phyloP scores from a whole-genome alignment of 176 grass and related monocot species.

The Oryza brachyantha region DNA sequence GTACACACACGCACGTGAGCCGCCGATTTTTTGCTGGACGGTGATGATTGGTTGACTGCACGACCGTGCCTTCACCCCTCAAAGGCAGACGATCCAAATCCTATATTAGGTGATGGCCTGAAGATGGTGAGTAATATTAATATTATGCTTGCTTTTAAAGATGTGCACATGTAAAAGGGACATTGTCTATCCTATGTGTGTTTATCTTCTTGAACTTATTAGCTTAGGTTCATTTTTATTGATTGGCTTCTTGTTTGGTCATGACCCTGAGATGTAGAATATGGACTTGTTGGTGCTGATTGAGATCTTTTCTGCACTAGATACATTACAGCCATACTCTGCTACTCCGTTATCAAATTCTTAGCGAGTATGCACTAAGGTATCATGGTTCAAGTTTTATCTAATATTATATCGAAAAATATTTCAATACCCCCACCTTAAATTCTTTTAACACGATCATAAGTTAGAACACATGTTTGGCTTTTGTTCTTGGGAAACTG shows the following conservation, averaged over 20 bases:
- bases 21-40: too few relatives aligned
- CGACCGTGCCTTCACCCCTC: too few relatives aligned
- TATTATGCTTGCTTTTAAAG: conserved; percentile 18
- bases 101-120: conserved; percentile 39
- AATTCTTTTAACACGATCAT: not conserved
- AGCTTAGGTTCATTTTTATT: not conserved
- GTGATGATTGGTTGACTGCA: too few relatives aligned
- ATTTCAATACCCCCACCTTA: not conserved
- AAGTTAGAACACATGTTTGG: not conserved
- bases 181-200: not conserved
- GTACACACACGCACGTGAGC: too few relatives aligned
- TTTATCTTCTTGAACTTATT: not conserved
- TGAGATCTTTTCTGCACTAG: not conserved
- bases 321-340: not conserved
- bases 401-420: not conserved
- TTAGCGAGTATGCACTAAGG: too few relatives aligned
- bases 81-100: too few relatives aligned
- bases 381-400: not conserved
- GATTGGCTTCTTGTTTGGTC: not conserved
- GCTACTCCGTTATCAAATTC: not conserved
- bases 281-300: not conserved
- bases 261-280: not conserved
- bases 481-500: not conserved
- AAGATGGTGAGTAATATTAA: conserved; percentile 43
- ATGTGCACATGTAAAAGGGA: not conserved